Percentiles rank a stretch among this genome's conserved stretches.
Conservation (phyloP, 2,329 filamentous ascomycete species). For the Westerdykella aurantiaca region DNA sequence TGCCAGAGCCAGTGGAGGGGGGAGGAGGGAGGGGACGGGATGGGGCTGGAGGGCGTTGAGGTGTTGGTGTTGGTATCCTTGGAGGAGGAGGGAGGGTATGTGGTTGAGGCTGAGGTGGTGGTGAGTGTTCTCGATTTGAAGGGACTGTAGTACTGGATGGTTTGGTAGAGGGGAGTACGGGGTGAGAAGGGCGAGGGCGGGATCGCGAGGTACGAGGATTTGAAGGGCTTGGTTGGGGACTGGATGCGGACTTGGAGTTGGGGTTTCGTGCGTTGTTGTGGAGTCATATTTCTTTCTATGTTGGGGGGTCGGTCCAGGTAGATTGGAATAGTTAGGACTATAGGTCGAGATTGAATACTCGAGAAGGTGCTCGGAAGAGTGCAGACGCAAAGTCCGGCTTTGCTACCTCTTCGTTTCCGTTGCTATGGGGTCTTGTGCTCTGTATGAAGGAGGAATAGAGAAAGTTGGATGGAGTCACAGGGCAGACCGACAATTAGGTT, state of each 20-base stretch:
- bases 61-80: conserved; percentile 1
- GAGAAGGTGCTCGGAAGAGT: not conserved
- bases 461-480: too few relatives aligned
- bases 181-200: conserved; percentile 43
- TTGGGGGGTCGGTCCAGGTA: not conserved
- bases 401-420: not conserved
- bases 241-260: conserved; percentile 4
- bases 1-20: conserved; percentile 49
- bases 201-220: conserved; percentile 40
- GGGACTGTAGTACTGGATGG: conserved; percentile 1
- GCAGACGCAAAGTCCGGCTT: not conserved
- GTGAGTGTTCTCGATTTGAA: conserved; percentile 5
- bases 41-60: conserved; percentile 2
- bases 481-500: too few relatives aligned
- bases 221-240: conserved; percentile 31
- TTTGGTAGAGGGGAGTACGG: conserved; percentile 14
- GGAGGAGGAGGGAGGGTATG: not conserved
- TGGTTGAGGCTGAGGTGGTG: conserved; percentile 12
- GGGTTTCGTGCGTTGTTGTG: not conserved
- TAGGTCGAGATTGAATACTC: not conserved
- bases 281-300: not conserved
- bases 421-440: too few relatives aligned
- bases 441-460: too few relatives aligned
- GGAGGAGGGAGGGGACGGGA: conserved; percentile 18
- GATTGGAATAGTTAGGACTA: not conserved